phyloP scores from a whole-genome alignment of 2,329 filamentous ascomycete species.

The Aspergillus floridensis region DNA sequence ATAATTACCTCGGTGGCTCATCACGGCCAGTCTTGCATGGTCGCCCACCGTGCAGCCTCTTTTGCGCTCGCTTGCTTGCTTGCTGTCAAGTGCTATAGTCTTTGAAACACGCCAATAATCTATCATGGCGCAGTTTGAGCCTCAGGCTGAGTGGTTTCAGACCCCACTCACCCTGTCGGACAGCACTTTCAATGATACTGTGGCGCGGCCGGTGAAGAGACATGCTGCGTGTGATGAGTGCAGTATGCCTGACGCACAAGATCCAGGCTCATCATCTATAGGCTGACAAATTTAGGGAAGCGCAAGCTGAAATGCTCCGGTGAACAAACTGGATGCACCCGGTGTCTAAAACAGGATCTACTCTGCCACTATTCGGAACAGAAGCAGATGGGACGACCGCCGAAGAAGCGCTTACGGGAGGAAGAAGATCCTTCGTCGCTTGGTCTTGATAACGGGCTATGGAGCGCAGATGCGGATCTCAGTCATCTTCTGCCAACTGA shows the following conservation, averaged over 20 bases:
- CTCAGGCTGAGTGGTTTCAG: conserved; percentile 10
- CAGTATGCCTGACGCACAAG: conserved; percentile 34
- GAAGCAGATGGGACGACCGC: conserved; percentile 50
- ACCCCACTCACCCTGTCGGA: conserved; percentile 5
- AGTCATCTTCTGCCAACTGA: background rate
- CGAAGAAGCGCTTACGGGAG: conserved; percentile 39
- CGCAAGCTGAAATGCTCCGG: conserved; percentile 51
- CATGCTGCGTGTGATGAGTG: conserved; percentile 51
- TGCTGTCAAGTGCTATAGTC: background rate
- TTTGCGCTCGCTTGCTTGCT: background rate
- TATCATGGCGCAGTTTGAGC: conserved; percentile 14
- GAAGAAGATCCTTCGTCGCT: conserved; percentile 26
- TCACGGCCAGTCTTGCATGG: background rate
- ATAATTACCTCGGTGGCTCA: background rate
- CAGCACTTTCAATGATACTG: conserved; percentile 8
- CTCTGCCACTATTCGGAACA: conserved; percentile 47
- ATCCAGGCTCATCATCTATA: background rate
- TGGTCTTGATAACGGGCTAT: conserved; percentile 18
- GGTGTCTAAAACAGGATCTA: conserved; percentile 44
- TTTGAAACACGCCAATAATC: background rate
- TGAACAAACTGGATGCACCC: conserved; percentile 41
- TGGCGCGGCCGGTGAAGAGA: conserved; percentile 35
- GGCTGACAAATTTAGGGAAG: conserved; percentile 32
- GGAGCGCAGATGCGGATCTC: conserved; percentile 15
- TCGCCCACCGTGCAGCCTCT: background rate